phyloP scores from a whole-genome alignment of 805 yeast species.

The Scheffersomyces stipitis region DNA sequence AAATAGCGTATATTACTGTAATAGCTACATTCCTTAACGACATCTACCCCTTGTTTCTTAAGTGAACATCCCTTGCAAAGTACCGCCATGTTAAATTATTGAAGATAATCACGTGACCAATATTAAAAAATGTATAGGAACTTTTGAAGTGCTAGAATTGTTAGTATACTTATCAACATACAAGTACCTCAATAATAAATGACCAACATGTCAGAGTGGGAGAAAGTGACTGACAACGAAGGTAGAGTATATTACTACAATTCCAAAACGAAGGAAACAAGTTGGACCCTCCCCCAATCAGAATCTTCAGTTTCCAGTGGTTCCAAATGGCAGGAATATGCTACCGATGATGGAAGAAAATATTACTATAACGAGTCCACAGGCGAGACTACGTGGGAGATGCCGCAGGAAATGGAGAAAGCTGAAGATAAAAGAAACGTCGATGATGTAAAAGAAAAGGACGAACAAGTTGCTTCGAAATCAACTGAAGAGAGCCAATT shows the following conservation, averaged over 20 bases:
- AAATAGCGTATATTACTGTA: too few species aligned
- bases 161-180: too few species aligned
- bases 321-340: conserved; percentile 40
- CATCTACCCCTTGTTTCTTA: too few species aligned
- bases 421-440: conserved; percentile 7
- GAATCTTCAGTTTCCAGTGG: conserved; percentile 3
- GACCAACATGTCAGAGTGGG: conserved; percentile 50
- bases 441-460: conserved; percentile 9
- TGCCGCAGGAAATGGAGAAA: conserved; percentile 52
- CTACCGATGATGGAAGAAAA: conserved; percentile 54
- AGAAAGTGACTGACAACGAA: conserved; percentile 57
- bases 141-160: too few species aligned
- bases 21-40: too few species aligned
- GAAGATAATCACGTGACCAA: too few species aligned
- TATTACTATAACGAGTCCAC: conserved; percentile 71
- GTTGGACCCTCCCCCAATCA: conserved; percentile 76
- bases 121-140: too few species aligned
- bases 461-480: conserved; percentile 4
- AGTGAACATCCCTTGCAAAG: too few species aligned
- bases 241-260: conserved; percentile 77
- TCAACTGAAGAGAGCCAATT: conserved; percentile 9
- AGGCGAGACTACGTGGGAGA: conserved; percentile 75
- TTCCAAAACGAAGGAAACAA: conserved; percentile 60
- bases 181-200: too few species aligned
- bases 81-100: too few species aligned